A percentile compares a stretch with the other conserved stretches of the same genome.
Conservation (phyloP, 2,329 filamentous ascomycete species). For the Paecilomyces sp. region DNA sequence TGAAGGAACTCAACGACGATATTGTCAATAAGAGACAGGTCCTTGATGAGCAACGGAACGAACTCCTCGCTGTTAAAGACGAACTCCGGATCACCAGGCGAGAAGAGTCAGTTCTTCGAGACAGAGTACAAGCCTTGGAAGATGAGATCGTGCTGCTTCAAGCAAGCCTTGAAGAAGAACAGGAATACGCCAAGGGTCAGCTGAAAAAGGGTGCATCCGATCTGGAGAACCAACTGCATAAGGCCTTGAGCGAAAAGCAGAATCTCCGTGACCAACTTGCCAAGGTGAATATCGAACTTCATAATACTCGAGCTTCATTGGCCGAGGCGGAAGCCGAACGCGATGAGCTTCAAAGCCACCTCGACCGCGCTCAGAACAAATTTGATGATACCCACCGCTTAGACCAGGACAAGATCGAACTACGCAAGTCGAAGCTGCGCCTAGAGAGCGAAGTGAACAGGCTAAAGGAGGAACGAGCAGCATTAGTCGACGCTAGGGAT, state of each 20-base stretch:
- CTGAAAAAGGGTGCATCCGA: slow-evolving; percentile 54
- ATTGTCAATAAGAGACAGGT: slow-evolving; percentile 60
- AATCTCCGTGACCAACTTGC: slow-evolving; percentile 57
- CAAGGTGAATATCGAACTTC: slow-evolving; percentile 53
- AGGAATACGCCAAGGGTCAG: slow-evolving; percentile 52
- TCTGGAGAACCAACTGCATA: slow-evolving; percentile 50
- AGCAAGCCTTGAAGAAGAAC: slow-evolving; percentile 57
- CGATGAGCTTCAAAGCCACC: slow-evolving; percentile 57
- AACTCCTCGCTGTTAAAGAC: slow-evolving; percentile 60
- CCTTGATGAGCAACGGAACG: slow-evolving; percentile 58
- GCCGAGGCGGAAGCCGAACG: slow-evolving; percentile 57
- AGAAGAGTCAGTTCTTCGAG: slow-evolving; percentile 54
- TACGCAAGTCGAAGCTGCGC: slow-evolving; percentile 60
- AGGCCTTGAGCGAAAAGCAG: slow-evolving; percentile 54
- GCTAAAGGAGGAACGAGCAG: slow-evolving; percentile 57
- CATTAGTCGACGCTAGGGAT: slow-evolving; percentile 50
- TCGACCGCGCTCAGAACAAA: slow-evolving; percentile 49
- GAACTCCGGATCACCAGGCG: slow-evolving; percentile 63
- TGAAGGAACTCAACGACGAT: slow-evolving; percentile 66
- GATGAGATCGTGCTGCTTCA: slow-evolving; percentile 72
- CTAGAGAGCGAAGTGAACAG: slow-evolving; percentile 61
- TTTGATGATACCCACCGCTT: slow-evolving; percentile 53
- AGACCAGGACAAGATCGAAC: slow-evolving; percentile 62
- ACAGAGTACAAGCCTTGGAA: slow-evolving; percentile 62
- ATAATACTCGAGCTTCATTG: slow-evolving; percentile 50